Evolutionary conservation across 768 basidiomycete genomes (phyloP).

Genomic region (Sutorius australiensis): DNA sequence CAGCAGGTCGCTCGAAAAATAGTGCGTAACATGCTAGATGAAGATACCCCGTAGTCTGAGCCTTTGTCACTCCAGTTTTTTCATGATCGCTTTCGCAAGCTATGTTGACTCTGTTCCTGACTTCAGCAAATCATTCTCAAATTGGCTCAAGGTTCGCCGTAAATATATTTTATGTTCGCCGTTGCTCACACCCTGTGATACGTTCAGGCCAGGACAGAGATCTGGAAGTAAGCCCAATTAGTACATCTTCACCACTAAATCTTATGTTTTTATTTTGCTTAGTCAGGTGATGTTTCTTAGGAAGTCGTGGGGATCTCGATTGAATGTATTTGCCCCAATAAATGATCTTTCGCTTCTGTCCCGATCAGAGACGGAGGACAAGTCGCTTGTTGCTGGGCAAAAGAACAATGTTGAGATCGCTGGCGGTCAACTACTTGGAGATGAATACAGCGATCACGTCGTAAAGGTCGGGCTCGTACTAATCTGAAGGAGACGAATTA

Average conservation of each 20-base stretch:
- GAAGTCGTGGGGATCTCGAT: constrained; percentile 71
- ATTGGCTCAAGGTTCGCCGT: constrained; percentile 74
- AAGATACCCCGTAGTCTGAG: background rate
- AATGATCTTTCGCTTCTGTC: constrained; percentile 84
- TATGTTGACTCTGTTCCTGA: constrained; percentile 71
- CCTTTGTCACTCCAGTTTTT: constrained; percentile 59
- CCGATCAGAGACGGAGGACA: constrained; percentile 55
- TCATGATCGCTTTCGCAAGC: constrained; percentile 89
- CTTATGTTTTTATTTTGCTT: background rate
- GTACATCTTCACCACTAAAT: background rate
- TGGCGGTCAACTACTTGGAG: constrained; percentile 85
- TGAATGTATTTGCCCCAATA: constrained; percentile 90
- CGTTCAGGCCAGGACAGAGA: constrained; percentile 73
- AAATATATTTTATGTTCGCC: background rate
- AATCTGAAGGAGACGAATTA: background rate
- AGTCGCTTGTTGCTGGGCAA: constrained; percentile 59
- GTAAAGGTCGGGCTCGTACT: constrained; percentile 56
- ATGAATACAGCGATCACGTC: constrained; percentile 94
- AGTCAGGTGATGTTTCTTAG: constrained; percentile 88
- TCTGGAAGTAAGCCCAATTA: constrained; percentile 72
- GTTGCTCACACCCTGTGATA: background rate
- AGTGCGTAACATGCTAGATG: constrained; percentile 48
- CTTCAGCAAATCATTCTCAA: constrained; percentile 68
- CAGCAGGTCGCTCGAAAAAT: constrained; percentile 79
- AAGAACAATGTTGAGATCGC: constrained; percentile 70